These are phyloP conservation scores for Rubroshorea leprosula DNA, from an alignment of 345 rosid genomes.

Conservation along the genomic window DNA sequence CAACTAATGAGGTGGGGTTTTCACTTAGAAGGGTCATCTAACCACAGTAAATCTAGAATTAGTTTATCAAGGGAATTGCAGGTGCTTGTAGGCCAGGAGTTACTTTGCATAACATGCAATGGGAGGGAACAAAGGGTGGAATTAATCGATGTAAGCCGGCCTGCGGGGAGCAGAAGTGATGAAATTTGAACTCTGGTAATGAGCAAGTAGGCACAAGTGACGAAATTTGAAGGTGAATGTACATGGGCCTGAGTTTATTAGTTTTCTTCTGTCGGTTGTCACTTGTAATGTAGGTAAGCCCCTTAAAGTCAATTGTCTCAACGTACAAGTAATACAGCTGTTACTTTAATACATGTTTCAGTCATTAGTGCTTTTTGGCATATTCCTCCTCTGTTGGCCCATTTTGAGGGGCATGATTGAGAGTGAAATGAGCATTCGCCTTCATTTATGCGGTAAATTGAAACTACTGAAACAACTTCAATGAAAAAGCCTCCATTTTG, in stretches of 20 bases:
- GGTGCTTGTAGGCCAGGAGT: too few species aligned
- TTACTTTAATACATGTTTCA: conserved; percentile 1
- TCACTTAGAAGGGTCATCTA: too few species aligned
- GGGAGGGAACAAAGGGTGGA: too few species aligned
- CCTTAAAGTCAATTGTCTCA: conserved; percentile 10
- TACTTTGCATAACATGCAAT: too few species aligned
- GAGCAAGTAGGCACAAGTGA: conserved; percentile 27
- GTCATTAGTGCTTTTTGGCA: conserved; percentile 5
- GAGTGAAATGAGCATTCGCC: conserved; percentile 12
- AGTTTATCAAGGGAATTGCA: too few species aligned
- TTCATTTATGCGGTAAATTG: not conserved
- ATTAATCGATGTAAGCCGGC: too few species aligned
- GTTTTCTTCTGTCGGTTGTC: conserved; percentile 12
- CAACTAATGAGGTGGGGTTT: too few species aligned
- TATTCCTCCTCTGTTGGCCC: conserved; percentile 16
- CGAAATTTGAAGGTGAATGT: conserved; percentile 21
- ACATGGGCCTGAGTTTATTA: conserved; percentile 7
- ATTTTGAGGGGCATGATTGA: not conserved
- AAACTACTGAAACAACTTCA: too few species aligned
- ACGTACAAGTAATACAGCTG: conserved; percentile 1
- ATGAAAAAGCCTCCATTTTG: too few species aligned
- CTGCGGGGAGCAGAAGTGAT: too few species aligned
- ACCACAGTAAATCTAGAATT: too few species aligned
- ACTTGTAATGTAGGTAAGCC: conserved; percentile 20
- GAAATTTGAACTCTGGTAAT: conserved; percentile 19